These are phyloP conservation scores for Mortierella sp. DNA, from an alignment of 371 early-diverging fungal species.

Conservation along the genomic window DNA sequence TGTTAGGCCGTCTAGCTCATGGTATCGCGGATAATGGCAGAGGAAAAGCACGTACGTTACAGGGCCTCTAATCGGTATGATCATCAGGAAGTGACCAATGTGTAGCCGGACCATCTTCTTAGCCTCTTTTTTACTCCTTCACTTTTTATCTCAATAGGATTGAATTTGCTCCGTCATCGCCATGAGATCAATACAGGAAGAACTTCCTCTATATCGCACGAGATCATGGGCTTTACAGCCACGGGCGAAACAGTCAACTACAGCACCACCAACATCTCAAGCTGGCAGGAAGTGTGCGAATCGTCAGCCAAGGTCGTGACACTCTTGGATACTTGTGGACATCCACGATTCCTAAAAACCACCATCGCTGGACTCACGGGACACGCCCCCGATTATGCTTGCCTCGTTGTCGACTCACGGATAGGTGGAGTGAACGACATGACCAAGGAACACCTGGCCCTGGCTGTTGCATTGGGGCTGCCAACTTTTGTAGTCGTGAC, in stretches of 20 bases:
- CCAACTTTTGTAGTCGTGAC: constrained; percentile 92
- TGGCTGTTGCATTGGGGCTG: constrained; percentile 82
- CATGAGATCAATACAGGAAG: constrained; percentile 91
- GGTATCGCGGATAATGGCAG: constrained; percentile 78
- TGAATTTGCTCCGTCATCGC: constrained; percentile 87
- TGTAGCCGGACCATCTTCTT: too few species aligned
- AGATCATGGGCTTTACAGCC: constrained; percentile 85
- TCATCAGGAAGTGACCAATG: too few species aligned
- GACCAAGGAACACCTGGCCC: constrained; percentile 90
- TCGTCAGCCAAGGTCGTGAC: constrained; percentile 75
- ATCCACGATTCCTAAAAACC: constrained; percentile 90
- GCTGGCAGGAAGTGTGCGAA: constrained; percentile 12
- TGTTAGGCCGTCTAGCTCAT: constrained; percentile 85
- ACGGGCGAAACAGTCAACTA: constrained; percentile 68
- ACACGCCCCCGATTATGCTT: constrained; percentile 88
- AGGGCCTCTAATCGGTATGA: too few species aligned
- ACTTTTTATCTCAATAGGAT: too few species aligned
- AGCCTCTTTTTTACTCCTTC: too few species aligned
- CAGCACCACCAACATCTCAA: constrained; percentile 66
- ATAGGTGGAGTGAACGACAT: constrained; percentile 85
- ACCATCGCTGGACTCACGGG: constrained; percentile 92
- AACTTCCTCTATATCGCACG: constrained; percentile 89
- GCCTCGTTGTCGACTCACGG: constrained; percentile 88
- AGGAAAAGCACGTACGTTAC: constrained; percentile 78
- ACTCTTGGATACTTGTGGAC: constrained; percentile 93